Evolutionary conservation across 2,329 filamentous ascomycete species (phyloP).

Genomic region (Sordariomycetes sp.): DNA sequence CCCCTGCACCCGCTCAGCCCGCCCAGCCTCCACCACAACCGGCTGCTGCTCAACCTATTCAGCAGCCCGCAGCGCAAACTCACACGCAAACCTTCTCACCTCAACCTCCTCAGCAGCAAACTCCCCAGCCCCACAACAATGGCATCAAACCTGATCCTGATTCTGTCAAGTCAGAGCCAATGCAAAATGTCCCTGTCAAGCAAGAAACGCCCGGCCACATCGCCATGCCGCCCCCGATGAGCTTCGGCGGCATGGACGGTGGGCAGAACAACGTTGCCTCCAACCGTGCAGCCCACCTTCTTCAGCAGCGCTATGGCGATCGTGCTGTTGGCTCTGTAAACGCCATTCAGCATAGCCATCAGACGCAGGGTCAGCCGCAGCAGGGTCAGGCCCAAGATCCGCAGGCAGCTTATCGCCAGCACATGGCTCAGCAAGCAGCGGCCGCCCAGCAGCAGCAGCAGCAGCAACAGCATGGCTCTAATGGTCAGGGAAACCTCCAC

Average conservation of each 20-base stretch:
- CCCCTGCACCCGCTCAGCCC: constrained; percentile 33
- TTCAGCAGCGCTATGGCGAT: constrained; percentile 51
- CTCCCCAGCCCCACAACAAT: constrained; percentile 17
- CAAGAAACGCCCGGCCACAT: constrained; percentile 29
- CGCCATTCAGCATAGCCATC: constrained; percentile 24
- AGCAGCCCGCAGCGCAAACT: constrained; percentile 17
- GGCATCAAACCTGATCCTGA: constrained; percentile 34
- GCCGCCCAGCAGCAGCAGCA: constrained; percentile 23
- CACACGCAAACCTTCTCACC: constrained; percentile 21
- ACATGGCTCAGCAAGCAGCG: constrained; percentile 21
- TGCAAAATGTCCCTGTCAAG: constrained; percentile 32
- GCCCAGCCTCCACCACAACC: constrained; percentile 11
- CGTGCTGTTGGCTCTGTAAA: constrained; percentile 59
- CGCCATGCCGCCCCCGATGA: constrained; percentile 21
- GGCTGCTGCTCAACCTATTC: constrained; percentile 10
- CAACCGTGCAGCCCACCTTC: constrained; percentile 44
- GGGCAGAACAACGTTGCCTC: constrained; percentile 33
- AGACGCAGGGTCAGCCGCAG: constrained; percentile 15
- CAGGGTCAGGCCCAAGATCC: constrained; percentile 17
- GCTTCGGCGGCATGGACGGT: constrained; percentile 20
- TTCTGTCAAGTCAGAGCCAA: too few species aligned
- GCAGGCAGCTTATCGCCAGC: constrained; percentile 12
- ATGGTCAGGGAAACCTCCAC: constrained; percentile 12
- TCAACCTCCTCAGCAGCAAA: constrained; percentile 19
- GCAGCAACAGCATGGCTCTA: constrained; percentile 16